Percentiles rank a stretch among this genome's conserved stretches.
Conservation (phyloP, 805 yeast genomes). For the Maudiozyma barnettii region DNA sequence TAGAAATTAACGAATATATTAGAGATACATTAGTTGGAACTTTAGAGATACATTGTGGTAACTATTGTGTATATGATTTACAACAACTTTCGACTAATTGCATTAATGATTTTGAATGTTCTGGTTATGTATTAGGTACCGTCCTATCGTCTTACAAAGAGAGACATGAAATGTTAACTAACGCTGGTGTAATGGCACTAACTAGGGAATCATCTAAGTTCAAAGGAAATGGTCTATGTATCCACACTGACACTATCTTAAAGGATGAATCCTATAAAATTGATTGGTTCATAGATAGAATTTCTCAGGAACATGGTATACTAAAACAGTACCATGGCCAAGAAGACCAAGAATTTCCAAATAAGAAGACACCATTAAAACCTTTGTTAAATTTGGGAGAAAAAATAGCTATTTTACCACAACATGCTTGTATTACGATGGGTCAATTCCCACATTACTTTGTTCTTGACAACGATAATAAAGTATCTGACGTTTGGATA, state of each 20-base stretch:
- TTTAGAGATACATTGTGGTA: conserved; percentile 75
- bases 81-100: conserved; percentile 71
- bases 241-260: conserved; percentile 20
- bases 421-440: conserved; percentile 67
- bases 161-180: conserved; percentile 47
- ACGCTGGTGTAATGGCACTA: conserved; percentile 65
- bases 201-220: conserved; percentile 52
- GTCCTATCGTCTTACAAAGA: conserved; percentile 50
- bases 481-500: conserved; percentile 53
- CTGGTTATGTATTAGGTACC: conserved; percentile 47
- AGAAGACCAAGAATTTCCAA: conserved; percentile 4
- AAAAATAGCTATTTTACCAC: conserved; percentile 48
- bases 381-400: conserved; percentile 33
- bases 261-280: conserved; percentile 35
- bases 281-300: conserved; percentile 53
- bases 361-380: conserved; percentile 3
- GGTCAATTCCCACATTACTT: conserved; percentile 50
- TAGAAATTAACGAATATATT: conserved; percentile 6
- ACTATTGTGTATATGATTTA: conserved; percentile 61
- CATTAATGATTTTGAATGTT: conserved; percentile 36
- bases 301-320: conserved; percentile 77
- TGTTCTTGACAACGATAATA: conserved; percentile 40
- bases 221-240: conserved; percentile 48
- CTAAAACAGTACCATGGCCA: conserved; percentile 36
- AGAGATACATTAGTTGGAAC: conserved; percentile 29